A percentile compares a stretch with the other conserved stretches of the same genome.
Evolutionary conservation across 2,329 filamentous ascomycete species (phyloP).

Genomic region (Zarea fungicola): DNA sequence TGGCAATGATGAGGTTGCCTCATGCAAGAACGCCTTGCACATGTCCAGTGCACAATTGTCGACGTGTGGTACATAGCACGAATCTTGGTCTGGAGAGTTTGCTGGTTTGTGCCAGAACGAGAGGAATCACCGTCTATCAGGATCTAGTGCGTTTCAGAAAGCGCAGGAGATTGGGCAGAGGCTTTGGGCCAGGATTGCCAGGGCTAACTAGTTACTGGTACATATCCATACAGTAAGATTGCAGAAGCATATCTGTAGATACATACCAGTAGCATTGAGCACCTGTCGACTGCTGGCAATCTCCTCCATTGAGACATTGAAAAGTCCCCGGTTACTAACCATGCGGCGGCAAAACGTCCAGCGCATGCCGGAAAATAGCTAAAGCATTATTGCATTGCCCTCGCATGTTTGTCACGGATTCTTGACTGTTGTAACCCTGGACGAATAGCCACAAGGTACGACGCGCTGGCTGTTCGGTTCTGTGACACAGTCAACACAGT

Average conservation of each 20-base stretch:
- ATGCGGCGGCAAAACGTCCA: background rate
- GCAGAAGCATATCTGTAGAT: too few relatives aligned
- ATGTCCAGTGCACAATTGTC: background rate
- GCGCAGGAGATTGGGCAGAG: background rate
- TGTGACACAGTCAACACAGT: background rate
- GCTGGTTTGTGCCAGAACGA: slow-evolving; percentile 7
- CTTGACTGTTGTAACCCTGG: background rate
- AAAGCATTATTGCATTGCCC: too few relatives aligned
- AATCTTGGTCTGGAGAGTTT: background rate
- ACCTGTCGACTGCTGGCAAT: background rate
- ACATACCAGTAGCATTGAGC: background rate
- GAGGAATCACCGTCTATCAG: background rate
- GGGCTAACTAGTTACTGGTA: too few relatives aligned
- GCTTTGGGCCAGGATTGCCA: too few relatives aligned
- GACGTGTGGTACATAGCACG: background rate
- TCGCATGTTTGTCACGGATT: too few relatives aligned
- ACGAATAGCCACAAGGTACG: background rate
- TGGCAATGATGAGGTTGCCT: too few relatives aligned
- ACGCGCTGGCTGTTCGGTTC: slow-evolving; percentile 7
- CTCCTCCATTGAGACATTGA: background rate
- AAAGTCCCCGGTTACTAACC: background rate
- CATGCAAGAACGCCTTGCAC: background rate
- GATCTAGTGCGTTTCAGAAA: slow-evolving; percentile 7
- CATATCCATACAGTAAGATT: background rate
- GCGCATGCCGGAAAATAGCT: too few relatives aligned